Evolutionary conservation across 2,329 filamentous ascomycete genomes (phyloP), one percentile per base, ranked within the genome.

Genomic region (Diplodia seriata): DNA sequence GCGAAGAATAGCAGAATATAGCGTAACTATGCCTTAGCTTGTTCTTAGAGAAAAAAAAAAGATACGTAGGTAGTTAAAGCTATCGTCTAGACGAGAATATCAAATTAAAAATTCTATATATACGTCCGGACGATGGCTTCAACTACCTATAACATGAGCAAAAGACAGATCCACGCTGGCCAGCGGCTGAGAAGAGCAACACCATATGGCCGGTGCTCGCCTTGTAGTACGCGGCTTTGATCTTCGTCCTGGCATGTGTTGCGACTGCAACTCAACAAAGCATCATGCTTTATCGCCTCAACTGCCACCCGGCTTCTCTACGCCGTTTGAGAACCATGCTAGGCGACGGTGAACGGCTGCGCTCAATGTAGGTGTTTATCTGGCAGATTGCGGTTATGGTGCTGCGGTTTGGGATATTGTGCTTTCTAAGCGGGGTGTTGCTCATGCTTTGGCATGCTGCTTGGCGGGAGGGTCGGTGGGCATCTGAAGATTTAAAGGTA

Each of bases 321-420:
- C 9, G 11, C 14, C 31, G 31, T 4, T 9, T 57, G 31, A 57
- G 31, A 3, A 29, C 26, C 15, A 57, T 57, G 9, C 54, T 57
- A 3, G 54, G 54, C 7, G 18, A 2, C 3, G 18, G 26, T 0
- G 7, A 15, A 23, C 54, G 15, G 15, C 54, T 33, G 12, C 29
- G 54, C 8, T 14, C 20, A 3, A 29, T 36, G 4, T 33, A 57
- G 23, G 12, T 57, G 8, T 57, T 57, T 12, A 40, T 57, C 4
- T 57, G 54, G 54, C 54, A 57, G 12, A 57, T 57, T 9, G 33
- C 54, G 7, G 54, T 57, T 4, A 57, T 57, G 54, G 40, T 57
- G 54, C 31, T 57, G 8, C 18, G 54, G 3, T 57, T 57, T 2
- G 54, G 54, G 7, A 57, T 57, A 23, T 26, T 20, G 29, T 23